Evolutionary conservation across 257 asterid genomes (phyloP), one percentile per base, ranked within the genome.

Genomic region (Anisodus tanguticus): DNA sequence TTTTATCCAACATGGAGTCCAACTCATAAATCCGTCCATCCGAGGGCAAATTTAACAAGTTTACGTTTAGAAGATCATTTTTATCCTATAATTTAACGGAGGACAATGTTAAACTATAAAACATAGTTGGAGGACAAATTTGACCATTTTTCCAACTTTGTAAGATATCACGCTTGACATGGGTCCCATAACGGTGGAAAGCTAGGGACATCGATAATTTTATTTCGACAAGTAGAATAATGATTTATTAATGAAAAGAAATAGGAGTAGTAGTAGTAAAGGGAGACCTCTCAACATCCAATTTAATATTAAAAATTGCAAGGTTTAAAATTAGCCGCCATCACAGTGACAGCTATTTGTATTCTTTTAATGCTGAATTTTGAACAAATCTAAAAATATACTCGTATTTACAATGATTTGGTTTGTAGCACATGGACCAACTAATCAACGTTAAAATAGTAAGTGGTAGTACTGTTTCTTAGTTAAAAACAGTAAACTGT

Each of bases 341-440:
- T 53, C n/a, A 51, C 26, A 53, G 7, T 8, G 64, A 53, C 81
- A 76, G 45, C 81, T 76, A 76, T 76, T 0, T 51, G 16, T 51
- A 26, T 26, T 26, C 26, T 2, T 3, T 62, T 51, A 53, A 51
- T 76, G 41, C 39, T 51, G 12, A 22, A 12, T 51, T 26, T 77
- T 77, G 15, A 69, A 41, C 35, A 74, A 74, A 19, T 19, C 63
- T 51, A 51, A 51, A 45, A 11, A 6, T 71, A 19, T 47, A 47
- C 6, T 3, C 43, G 11, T 47, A 19, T 47, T 47, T 51, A 51
- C 5, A 51, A 76, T 76, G 81, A 76, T 51, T 76, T 51, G 63
- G 10, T 51, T 76, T 12, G 41, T 12, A 43, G 81, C 81, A 76
- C 81, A 51, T 76, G 81, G 81, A 51, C 81, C 62, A 76, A 76